Evolutionary conservation across 179 eudicot species (phyloP).

Genomic region (Heliamphora pulchella): DNA sequence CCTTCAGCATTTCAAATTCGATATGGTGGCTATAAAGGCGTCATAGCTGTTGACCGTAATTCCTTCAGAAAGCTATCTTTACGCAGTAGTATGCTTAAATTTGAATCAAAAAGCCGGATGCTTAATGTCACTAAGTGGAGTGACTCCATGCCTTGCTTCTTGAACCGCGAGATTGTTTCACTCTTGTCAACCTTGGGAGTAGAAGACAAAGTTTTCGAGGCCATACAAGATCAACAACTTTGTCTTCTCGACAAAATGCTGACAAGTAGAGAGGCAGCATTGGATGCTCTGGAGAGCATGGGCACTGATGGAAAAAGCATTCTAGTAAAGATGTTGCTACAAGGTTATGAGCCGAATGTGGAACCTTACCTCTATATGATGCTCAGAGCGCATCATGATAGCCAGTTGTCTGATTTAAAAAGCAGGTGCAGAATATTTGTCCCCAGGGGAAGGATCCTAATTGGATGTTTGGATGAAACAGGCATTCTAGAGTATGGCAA

Average conservation of each 20-base stretch:
- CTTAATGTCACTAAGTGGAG: constrained; percentile 84
- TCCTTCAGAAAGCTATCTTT: constrained; percentile 73
- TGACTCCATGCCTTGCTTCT: constrained; percentile 73
- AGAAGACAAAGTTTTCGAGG: constrained; percentile 49
- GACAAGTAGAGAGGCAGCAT: constrained; percentile 48
- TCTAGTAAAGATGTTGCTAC: constrained; percentile 56
- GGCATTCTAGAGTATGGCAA: constrained; percentile 75
- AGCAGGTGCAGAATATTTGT: constrained; percentile 16
- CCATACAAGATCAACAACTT: constrained; percentile 60
- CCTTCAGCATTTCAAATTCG: constrained; percentile 94
- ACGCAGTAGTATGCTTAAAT: constrained; percentile 87
- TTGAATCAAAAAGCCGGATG: constrained; percentile 85
- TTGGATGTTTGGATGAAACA: constrained; percentile 91
- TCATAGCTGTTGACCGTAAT: constrained; percentile 74
- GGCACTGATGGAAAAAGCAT: constrained; percentile 44
- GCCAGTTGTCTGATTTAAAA: constrained; percentile 52
- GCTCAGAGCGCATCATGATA: constrained; percentile 70
- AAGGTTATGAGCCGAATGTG: constrained; percentile 67
- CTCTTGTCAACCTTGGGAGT: constrained; percentile 83
- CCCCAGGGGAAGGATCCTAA: constrained; percentile 6
- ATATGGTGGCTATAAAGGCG: constrained; percentile 96
- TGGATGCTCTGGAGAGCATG: constrained; percentile 61
- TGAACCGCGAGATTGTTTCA: constrained; percentile 79
- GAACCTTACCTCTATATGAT: constrained; percentile 89
- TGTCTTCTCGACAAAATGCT: constrained; percentile 55